Evolutionary conservation across 2,329 filamentous ascomycete genomes (phyloP), one percentile per base, ranked within the genome.

Genomic region (Xylariaceae sp.): DNA sequence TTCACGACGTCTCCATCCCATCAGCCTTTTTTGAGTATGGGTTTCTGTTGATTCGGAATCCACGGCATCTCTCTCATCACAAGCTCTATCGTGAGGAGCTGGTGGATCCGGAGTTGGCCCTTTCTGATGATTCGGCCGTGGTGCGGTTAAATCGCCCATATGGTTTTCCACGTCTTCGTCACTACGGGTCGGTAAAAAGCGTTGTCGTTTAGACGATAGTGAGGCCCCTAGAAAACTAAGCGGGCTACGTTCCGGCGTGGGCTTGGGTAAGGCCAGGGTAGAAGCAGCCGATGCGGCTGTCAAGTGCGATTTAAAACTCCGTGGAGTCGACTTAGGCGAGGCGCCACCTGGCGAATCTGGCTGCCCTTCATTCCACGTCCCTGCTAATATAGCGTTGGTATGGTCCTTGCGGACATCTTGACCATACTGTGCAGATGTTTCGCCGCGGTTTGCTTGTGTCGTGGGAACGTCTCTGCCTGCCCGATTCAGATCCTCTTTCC

Each of bases 401-500:
- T 84, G 80, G 44, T 84, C 79, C 50, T 73, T 68, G 31, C 19
- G 55, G n/a, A 70, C 27, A 42, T 60, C 63, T 11, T 50, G 58
- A 19, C 54, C 55, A n/a, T 50, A 47, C 30, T 49, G 41, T 9
- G 29, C 54, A 8, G 27, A 19, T 43, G 42, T 31, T 29, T 47
- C 41, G 26, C 32, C 48, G 40, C 50, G 45, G 31, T 48, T 67
- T 19, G 64, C 55, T 30, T 62, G 61, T 64, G 52, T 61, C 50
- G 67, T 54, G 60, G 68, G 51, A 59, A 64, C 54, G 59, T 70
- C 71, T 69, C 79, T 72, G 54, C 72, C 81, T 9, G 81, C 85
- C 53, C 79, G 77, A 61, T 78, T 77, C 31, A 96, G 75, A 63
- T 95, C 91, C 26, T 84, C 78, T 49, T 76, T 75, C 94, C 94